phyloP scores from a whole-genome alignment of 495 filamentous ascomycete species.

The Neurospora sp. region DNA sequence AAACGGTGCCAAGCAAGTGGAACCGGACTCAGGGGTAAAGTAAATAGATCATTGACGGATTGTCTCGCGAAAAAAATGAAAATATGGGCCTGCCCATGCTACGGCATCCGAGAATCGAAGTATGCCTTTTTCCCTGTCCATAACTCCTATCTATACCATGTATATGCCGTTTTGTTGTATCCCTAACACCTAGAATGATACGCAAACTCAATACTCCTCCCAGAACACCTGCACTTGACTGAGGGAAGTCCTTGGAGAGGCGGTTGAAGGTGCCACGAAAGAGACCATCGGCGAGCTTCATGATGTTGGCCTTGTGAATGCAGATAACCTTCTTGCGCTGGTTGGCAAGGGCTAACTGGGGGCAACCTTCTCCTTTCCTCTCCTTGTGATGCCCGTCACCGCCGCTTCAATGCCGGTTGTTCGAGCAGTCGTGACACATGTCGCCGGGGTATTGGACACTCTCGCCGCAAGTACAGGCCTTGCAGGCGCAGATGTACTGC shows the following conservation, averaged over 20 bases:
- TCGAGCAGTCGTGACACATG: neutral
- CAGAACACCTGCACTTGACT: constrained; percentile 55
- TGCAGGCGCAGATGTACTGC: constrained; percentile 2
- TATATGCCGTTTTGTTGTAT: neutral
- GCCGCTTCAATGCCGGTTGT: neutral
- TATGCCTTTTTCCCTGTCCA: neutral
- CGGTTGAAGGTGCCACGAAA: constrained; percentile 96
- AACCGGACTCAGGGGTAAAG: neutral
- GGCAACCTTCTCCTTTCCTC: neutral
- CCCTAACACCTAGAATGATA: neutral
- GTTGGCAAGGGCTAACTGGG: too few relatives aligned
- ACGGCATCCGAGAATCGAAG: neutral
- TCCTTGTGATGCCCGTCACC: neutral
- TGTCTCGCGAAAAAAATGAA: neutral
- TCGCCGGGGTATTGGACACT: neutral
- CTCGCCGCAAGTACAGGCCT: neutral
- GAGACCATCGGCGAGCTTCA: constrained; percentile 97
- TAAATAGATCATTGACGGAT: neutral
- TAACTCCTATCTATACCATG: neutral
- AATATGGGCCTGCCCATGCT: neutral
- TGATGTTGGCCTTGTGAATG: constrained; percentile 99
- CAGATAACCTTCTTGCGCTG: constrained; percentile 69
- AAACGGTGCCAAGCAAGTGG: neutral
- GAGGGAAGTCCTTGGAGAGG: constrained; percentile 85
- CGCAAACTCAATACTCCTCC: neutral